Conservation (phyloP, 2,329 filamentous ascomycete species). For the Moelleriella libera region DNA sequence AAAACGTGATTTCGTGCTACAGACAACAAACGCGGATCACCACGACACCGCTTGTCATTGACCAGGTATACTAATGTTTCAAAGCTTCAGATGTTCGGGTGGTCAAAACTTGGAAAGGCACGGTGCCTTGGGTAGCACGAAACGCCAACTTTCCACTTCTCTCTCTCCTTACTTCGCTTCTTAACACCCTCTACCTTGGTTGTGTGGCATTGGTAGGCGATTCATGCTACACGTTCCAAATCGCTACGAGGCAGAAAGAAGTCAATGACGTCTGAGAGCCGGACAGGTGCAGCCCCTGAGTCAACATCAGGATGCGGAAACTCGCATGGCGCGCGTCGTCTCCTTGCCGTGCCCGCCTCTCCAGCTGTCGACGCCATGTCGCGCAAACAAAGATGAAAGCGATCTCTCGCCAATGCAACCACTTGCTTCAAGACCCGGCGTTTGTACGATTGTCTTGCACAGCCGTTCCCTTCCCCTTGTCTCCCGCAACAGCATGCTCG, state of each 20-base stretch:
- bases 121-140: not conserved
- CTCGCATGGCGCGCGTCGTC: not conserved
- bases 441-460: too few species aligned
- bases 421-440: too few species aligned
- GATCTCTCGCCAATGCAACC: not conserved
- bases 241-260: not conserved
- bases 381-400: not conserved
- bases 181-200: not conserved
- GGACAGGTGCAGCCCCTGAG: not conserved
- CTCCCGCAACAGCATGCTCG: not conserved
- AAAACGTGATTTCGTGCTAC: not conserved
- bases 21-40: not conserved
- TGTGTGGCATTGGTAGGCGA: not conserved
- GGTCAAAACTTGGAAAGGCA: too few species aligned
- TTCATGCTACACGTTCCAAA: conserved; percentile 1
- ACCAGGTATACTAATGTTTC: too few species aligned
- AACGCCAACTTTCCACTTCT: not conserved
- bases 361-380: not conserved
- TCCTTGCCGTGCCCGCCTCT: not conserved
- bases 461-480: not conserved
- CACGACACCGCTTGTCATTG: not conserved
- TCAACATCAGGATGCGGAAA: not conserved
- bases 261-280: not conserved
- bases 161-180: not conserved
- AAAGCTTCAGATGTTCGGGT: too few species aligned